Base-by-base conservation (phyloP, 495 filamentous ascomycete species). In the Amniculicola lignicola region DNA sequence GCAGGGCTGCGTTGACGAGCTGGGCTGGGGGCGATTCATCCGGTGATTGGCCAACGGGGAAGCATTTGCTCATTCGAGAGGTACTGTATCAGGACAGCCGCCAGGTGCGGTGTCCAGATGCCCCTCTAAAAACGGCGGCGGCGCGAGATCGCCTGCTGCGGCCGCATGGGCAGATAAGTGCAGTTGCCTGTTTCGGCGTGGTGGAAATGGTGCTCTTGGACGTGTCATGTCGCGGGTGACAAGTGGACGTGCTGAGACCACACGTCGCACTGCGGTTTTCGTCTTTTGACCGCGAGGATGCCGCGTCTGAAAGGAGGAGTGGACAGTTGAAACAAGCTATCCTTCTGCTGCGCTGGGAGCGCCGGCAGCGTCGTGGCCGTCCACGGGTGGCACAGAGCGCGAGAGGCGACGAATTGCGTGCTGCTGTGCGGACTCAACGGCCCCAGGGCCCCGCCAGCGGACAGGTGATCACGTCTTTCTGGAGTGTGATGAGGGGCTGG, bases 321-420 rank as follows among this genome's bases (percentile, higher is more conserved):
- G n/a, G n/a, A n/a, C n/a, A n/a, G n/a, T n/a, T n/a, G n/a, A n/a
- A n/a, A n/a, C n/a, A n/a, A n/a, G n/a, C n/a, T n/a, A n/a, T n/a
- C n/a, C n/a, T n/a, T n/a, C n/a, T n/a, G n/a, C n/a, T n/a, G n/a
- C n/a, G n/a, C n/a, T n/a, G n/a, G n/a, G n/a, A n/a, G n/a, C n/a
- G n/a, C n/a, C n/a, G n/a, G n/a, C n/a, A n/a, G n/a, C n/a, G n/a
- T n/a, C n/a, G n/a, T n/a, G n/a, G n/a, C n/a, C n/a, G n/a, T n/a
- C n/a, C n/a, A n/a, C n/a, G n/a, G n/a, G 33, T 56, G 42, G 43
- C 53, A 56, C 53, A 49, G 44, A 42, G 53, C 53, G 52, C 52
- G 52, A 35, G n/a, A 4, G 46, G 9, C 35, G 22, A 37, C 42
- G 52, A 55, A 55, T 55, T 55, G 52, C 41, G 42, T 55, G 52